Evolutionary conservation across 305 asterid genomes (phyloP), one percentile per base, ranked within the genome.

Genomic region (Plantago lanceolata): DNA sequence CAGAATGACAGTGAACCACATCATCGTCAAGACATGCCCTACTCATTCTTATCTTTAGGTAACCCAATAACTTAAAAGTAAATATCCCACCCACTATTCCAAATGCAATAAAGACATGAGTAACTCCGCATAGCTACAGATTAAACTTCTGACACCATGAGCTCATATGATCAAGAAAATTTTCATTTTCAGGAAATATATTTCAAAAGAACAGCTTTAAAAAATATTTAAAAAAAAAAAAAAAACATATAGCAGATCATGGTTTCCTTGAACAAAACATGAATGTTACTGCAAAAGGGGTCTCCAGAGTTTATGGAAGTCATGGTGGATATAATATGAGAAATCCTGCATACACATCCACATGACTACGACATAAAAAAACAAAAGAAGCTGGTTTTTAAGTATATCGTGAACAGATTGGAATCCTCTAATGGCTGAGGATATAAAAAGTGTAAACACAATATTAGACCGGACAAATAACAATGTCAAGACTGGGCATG

Each of bases 321-420:
- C 15, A 19, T 52, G 29, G 1, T 19, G 5, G 33, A 28, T 15
- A 57, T 33, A 57, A 31, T 31, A 44, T 61, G 26, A 14, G 44
- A 55, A 43, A 64, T 52, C 35, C 53, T 13, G 52, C 52, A 19
- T 33, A 29, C 16, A 48, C 37, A n/a, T 19, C 52, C 18, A 64
- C 52, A 40, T 21, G 33, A 64, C 55, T 64, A 64, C 17, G 51
- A 29, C 43, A 37, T 6, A 13, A 64, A 50, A 24, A 21, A 65
- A 52, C 24, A 37, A 35, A 52, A 37, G 4, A 7, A 35, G 43
- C 44, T 50, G 19, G 29, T 29, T 24, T 24, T 13, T 37, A 18
- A 64, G 33, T 16, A 18, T 57, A n/a, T 8, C 7, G 18, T n/a
- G 26, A 13, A 53, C 17, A 18, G 44, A 18, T 5, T 0, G n/a